Conservation (phyloP, 139 green algal species). For the Zygnema circumcarinatum region DNA sequence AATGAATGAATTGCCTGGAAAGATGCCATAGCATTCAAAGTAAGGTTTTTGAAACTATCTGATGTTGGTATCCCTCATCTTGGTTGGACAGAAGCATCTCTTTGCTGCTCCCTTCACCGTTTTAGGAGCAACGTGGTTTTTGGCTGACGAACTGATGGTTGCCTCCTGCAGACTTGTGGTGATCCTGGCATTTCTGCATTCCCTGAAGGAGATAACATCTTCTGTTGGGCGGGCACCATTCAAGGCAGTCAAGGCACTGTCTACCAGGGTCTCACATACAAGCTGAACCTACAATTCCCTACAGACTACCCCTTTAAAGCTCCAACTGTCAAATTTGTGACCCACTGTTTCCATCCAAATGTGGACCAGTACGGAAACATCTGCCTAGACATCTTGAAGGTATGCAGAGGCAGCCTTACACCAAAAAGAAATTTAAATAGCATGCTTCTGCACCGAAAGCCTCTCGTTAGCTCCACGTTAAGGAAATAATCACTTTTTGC, state of each 20-base stretch:
- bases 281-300: conserved; percentile 74
- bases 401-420: background rate
- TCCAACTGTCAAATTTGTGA: conserved; percentile 77
- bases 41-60: background rate
- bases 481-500: too few species aligned
- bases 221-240: conserved; percentile 81
- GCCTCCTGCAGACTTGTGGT: conserved; percentile 48
- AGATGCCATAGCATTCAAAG: background rate
- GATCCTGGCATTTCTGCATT: conserved; percentile 76
- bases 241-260: conserved; percentile 68
- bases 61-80: background rate
- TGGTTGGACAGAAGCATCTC: background rate
- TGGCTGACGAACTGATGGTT: too few species aligned
- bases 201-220: conserved; percentile 80
- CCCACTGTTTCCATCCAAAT: conserved; percentile 83
- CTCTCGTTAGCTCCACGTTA: too few species aligned
- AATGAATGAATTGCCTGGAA: background rate
- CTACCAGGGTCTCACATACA: conserved; percentile 78
- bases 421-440: too few species aligned
- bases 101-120: background rate
- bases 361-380: conserved; percentile 83
- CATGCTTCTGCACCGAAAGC: too few species aligned
- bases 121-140: too few species aligned
- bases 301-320: conserved; percentile 83
- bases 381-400: conserved; percentile 83